Evolutionary conservation across 192 early-diverging fungal species (phyloP).

Genomic region (Coemansia sp.): DNA sequence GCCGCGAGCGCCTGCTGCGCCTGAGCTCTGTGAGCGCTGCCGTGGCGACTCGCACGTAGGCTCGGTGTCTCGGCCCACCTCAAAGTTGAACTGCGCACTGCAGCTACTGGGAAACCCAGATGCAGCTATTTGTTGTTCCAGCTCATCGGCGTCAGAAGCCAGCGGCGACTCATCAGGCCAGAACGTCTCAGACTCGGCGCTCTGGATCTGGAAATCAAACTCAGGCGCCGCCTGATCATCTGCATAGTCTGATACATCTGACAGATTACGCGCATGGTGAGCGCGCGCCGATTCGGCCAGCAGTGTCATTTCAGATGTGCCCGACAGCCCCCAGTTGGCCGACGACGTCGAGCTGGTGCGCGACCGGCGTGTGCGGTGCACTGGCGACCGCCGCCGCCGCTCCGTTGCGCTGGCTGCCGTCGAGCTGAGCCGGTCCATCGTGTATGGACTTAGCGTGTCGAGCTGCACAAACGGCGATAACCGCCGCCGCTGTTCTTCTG

Average conservation of each 20-base stretch:
- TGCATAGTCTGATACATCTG: constrained; percentile 29
- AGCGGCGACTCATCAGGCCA: constrained; percentile 42
- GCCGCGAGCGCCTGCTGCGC: constrained; percentile 15
- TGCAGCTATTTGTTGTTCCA: constrained; percentile 17
- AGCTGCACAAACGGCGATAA: constrained; percentile 24
- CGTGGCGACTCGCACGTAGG: constrained; percentile 29
- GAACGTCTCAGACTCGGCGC: constrained; percentile 26
- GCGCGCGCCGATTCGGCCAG: constrained; percentile 15
- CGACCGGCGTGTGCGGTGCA: constrained; percentile 15
- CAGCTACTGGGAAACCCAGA: constrained; percentile 49
- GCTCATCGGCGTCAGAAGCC: constrained; percentile 19
- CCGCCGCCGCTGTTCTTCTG: constrained; percentile 30
- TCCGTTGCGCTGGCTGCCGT: constrained; percentile 46
- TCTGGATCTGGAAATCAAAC: constrained; percentile 39
- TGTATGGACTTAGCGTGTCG: constrained; percentile 45
- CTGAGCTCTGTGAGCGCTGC: constrained; percentile 20
- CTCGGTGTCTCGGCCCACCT: constrained; percentile 19
- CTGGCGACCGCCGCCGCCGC: constrained; percentile 44
- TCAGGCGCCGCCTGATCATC: constrained; percentile 9
- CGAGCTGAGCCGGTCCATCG: constrained; percentile 33
- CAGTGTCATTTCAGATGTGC: constrained; percentile 32
- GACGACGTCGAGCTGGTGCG: constrained; percentile 38
- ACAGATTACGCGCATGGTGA: constrained; percentile 31
- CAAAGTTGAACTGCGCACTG: constrained; percentile 50
- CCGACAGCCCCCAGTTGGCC: constrained; percentile 27